A percentile compares a stretch with the other conserved stretches of the same genome.
Evolutionary conservation across 257 asterid genomes (phyloP).

Genomic region (Hygrophila difformis): DNA sequence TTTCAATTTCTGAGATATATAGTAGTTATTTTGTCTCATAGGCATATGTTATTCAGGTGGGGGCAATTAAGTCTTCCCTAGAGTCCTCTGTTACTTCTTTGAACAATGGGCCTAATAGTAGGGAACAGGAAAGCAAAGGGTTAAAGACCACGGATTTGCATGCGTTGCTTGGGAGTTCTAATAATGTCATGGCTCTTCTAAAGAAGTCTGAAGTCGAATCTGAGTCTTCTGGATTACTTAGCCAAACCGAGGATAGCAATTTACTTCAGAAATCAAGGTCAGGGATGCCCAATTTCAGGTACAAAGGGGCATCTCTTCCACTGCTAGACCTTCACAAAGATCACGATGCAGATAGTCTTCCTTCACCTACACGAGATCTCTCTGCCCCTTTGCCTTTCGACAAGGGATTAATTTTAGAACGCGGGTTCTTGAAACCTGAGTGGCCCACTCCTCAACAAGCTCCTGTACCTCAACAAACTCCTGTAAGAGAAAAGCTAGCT

Average conservation of each 20-base stretch:
- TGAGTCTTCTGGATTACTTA: constrained; percentile 26
- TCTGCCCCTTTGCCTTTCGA: constrained; percentile 43
- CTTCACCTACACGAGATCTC: constrained; percentile 81
- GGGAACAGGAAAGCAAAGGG: constrained; percentile 19
- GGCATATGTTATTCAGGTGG: constrained; percentile 48
- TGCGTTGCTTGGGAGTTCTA: constrained; percentile 22
- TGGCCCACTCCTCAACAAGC: constrained; percentile 56
- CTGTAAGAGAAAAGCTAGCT: constrained; percentile 28
- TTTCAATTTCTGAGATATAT: constrained; percentile 4
- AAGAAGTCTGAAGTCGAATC: constrained; percentile 26
- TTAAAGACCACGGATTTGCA: constrained; percentile 19
- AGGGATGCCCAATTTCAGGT: constrained; percentile 35
- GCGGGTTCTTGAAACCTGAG: constrained; percentile 58
- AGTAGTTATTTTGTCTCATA: constrained; percentile 20
- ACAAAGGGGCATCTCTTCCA: constrained; percentile 52
- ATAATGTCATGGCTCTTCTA: constrained; percentile 16
- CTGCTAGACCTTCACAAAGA: constrained; percentile 90
- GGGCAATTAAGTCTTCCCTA: constrained; percentile 32
- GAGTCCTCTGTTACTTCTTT: constrained; percentile 24
- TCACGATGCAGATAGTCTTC: constrained; percentile 92
- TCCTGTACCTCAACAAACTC: constrained; percentile 39
- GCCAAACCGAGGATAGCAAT: constrained; percentile 19
- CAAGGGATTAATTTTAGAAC: constrained; percentile 30
- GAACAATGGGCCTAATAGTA: constrained; percentile 18
- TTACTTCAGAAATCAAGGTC: constrained; percentile 24